Evolutionary conservation across 306 rosid genomes (phyloP).

Genomic region (Herpetospermum pedunculosum): DNA sequence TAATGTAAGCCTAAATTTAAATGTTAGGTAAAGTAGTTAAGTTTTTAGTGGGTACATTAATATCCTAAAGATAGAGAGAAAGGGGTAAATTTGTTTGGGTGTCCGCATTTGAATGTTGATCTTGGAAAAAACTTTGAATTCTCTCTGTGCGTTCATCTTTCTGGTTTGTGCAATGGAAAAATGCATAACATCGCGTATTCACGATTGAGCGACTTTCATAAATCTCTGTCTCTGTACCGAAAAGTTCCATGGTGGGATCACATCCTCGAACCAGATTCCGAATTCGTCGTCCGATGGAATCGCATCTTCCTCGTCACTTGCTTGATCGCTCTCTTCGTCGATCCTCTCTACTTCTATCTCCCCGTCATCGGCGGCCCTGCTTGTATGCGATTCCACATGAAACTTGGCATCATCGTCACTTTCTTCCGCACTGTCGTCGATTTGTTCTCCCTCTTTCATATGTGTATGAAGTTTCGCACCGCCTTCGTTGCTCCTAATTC

Average conservation of each 20-base stretch:
- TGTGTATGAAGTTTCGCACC: constrained; percentile 58
- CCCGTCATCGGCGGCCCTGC: constrained; percentile 42
- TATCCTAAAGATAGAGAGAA: no score
- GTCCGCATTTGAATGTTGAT: no score
- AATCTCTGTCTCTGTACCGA: constrained; percentile 32
- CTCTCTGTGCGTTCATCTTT: no score
- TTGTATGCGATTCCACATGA: constrained; percentile 40
- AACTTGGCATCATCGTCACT: constrained; percentile 51
- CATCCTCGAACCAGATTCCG: constrained; percentile 51
- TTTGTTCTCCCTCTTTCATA: constrained; percentile 48
- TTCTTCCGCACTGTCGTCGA: constrained; percentile 52
- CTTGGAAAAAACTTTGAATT: no score
- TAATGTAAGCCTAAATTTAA: background rate
- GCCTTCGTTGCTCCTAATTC: constrained; percentile 43
- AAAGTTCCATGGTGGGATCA: constrained; percentile 72
- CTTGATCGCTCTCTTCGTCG: constrained; percentile 58
- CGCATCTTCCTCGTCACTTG: constrained; percentile 40
- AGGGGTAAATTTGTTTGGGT: no score
- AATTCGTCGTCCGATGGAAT: constrained; percentile 45
- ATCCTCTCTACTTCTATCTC: constrained; percentile 72
- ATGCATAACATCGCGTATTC: constrained; percentile 20
- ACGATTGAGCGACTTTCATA: constrained; percentile 16
- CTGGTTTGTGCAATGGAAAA: no score
- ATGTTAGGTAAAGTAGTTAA: background rate
- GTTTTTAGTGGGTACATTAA: no score